phyloP scores from a whole-genome alignment of 257 asterid genomes.

The Petunia secreta region DNA sequence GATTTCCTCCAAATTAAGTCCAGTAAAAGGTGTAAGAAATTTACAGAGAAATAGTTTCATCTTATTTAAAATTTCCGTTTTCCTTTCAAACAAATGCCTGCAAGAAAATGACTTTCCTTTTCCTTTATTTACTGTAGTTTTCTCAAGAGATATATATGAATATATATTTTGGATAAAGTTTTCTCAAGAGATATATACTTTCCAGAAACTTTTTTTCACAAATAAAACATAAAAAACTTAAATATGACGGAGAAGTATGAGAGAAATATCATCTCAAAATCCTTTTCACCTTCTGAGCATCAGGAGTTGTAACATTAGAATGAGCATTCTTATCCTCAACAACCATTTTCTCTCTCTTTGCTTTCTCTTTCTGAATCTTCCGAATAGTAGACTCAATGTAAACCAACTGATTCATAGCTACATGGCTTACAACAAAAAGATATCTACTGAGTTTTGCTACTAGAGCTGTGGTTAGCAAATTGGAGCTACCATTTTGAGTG shows the following conservation, averaged over 20 bases:
- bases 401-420: conserved; percentile 92
- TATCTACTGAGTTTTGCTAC: conserved; percentile 74
- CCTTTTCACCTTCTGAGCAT: conserved; percentile 55
- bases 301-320: conserved; percentile 38
- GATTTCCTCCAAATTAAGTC: too few species aligned
- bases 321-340: conserved; percentile 50
- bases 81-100: too few species aligned
- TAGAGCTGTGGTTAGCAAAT: conserved; percentile 54
- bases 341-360: conserved; percentile 66
- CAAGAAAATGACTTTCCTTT: too few species aligned
- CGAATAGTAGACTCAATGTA: conserved; percentile 72
- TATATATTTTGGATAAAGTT: too few species aligned
- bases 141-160: too few species aligned
- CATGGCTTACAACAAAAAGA: conserved; percentile 76
- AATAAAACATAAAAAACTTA: background rate
- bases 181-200: too few species aligned
- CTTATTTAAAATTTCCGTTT: too few species aligned
- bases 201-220: too few species aligned
- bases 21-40: too few species aligned
- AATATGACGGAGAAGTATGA: conserved; percentile 24
- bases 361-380: conserved; percentile 77
- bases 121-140: too few species aligned
- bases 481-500: conserved; percentile 41
- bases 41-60: too few species aligned
- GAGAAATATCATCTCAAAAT: conserved; percentile 25